A percentile compares a stretch with the other conserved stretches of the same genome.
Evolutionary conservation across 2,329 filamentous ascomycete species (phyloP).

Genomic region (Aureobasidium lini): DNA sequence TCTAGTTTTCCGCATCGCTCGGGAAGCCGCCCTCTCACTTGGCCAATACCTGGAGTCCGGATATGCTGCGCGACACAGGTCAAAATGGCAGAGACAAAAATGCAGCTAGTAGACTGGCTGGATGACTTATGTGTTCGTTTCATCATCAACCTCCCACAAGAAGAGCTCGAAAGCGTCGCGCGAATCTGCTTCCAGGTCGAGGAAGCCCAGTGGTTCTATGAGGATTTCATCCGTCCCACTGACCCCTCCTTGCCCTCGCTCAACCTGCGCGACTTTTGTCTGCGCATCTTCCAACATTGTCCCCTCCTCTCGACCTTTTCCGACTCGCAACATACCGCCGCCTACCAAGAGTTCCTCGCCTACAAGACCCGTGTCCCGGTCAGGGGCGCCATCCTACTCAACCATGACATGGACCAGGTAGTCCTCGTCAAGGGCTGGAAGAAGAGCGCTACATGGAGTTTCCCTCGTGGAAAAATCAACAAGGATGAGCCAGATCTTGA

Average conservation of each 20-base stretch:
- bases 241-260: conserved; percentile 80
- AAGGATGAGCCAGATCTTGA: conserved; percentile 91
- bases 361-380: conserved; percentile 96
- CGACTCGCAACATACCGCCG: conserved; percentile 66
- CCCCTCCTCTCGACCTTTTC: conserved; percentile 79
- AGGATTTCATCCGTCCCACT: conserved; percentile 92
- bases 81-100: conserved; percentile 68
- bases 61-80: conserved; percentile 54
- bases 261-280: conserved; percentile 74
- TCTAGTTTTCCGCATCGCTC: not conserved
- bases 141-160: conserved; percentile 89
- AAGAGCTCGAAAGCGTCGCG: conserved; percentile 82
- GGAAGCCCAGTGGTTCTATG: conserved; percentile 99
- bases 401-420: conserved; percentile 87
- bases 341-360: conserved; percentile 83
- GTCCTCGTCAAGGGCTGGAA: conserved; percentile 97
- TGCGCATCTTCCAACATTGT: conserved; percentile 89
- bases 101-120: conserved; percentile 91
- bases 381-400: conserved; percentile 86
- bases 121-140: conserved; percentile 98
- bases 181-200: conserved; percentile 98
- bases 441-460: conserved; percentile 93
- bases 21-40: not conserved
- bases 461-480: conserved; percentile 95
- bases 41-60: conserved; percentile 23